Percentiles rank a stretch among this genome's conserved stretches.
These are phyloP conservation scores for Plasmodium fragile DNA, from an alignment of 169 alveolate species.

Conservation along the genomic window DNA sequence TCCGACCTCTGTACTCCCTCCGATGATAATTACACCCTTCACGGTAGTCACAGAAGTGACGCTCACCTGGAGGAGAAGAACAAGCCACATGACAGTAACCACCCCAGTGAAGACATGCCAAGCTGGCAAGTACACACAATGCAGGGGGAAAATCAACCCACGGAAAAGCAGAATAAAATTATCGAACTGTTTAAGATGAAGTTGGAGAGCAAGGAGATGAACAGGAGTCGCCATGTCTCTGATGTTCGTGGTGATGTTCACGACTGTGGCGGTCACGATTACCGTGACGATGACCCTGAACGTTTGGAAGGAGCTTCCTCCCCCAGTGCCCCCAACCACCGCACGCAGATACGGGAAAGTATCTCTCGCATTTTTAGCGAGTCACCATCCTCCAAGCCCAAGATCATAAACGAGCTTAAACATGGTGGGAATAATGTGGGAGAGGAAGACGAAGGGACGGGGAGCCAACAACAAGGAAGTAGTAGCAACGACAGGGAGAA, in stretches of 20 bases:
- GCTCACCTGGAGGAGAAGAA: not conserved
- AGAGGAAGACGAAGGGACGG: not conserved
- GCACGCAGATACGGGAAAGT: slow-evolving; percentile 21
- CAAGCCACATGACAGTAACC: not conserved
- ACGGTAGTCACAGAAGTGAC: not conserved
- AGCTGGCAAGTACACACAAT: not conserved
- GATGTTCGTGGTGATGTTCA: not conserved
- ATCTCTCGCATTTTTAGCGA: slow-evolving; percentile 49
- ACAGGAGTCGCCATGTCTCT: not conserved
- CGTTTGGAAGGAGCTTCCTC: not conserved
- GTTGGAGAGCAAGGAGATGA: slow-evolving; percentile 2
- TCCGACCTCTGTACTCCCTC: not conserved
- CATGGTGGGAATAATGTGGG: not conserved
- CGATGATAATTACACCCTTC: not conserved
- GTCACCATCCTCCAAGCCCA: slow-evolving; percentile 49
- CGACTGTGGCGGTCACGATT: not conserved
- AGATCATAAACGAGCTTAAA: slow-evolving; percentile 46
- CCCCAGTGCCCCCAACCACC: not conserved
- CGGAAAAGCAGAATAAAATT: not conserved
- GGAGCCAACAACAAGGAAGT: not conserved
- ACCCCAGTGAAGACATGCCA: not conserved
- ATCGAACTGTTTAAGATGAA: not conserved
- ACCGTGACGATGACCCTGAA: not conserved
- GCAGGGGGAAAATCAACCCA: not conserved
- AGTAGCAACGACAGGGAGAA: not conserved